Conservation (phyloP, 768 basidiomycete genomes). For the Russula abietina region DNA sequence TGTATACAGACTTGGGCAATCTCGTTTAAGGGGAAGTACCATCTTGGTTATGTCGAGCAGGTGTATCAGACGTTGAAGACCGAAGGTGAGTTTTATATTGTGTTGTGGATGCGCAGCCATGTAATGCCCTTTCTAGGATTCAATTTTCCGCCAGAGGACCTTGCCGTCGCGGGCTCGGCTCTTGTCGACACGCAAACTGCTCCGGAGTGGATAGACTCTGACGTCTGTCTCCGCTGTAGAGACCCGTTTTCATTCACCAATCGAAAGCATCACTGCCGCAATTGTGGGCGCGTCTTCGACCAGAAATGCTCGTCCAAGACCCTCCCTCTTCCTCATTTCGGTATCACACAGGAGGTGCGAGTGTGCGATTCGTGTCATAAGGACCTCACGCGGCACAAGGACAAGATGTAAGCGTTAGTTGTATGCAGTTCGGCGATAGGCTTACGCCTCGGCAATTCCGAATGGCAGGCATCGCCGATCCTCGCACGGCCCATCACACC, state of each 20-base stretch:
- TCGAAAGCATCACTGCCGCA: constrained; percentile 96
- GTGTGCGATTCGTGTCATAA: constrained; percentile 87
- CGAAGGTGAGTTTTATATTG: constrained; percentile 51
- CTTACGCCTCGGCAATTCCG: not conserved
- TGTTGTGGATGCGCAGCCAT: not conserved
- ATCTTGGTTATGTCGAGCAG: constrained; percentile 67
- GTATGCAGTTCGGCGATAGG: constrained; percentile 24
- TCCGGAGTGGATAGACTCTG: constrained; percentile 96
- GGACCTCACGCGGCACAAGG: constrained; percentile 66
- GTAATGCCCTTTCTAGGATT: constrained; percentile 46
- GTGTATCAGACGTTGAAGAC: constrained; percentile 69
- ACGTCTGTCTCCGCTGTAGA: constrained; percentile 89
- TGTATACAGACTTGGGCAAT: constrained; percentile 91
- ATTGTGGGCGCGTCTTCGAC: constrained; percentile 96
- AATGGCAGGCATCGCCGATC: constrained; percentile 47
- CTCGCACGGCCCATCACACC: constrained; percentile 47
- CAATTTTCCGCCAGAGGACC: constrained; percentile 78
- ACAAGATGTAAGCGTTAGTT: constrained; percentile 43
- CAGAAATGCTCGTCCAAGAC: constrained; percentile 84
- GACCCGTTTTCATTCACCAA: constrained; percentile 91
- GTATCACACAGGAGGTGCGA: constrained; percentile 85
- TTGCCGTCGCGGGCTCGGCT: constrained; percentile 59
- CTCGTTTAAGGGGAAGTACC: constrained; percentile 77
- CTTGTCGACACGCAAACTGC: constrained; percentile 90
- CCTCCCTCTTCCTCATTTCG: constrained; percentile 85